Evolutionary conservation across 768 basidiomycete genomes (phyloP).

Genomic region (Plicaturopsis crispa): DNA sequence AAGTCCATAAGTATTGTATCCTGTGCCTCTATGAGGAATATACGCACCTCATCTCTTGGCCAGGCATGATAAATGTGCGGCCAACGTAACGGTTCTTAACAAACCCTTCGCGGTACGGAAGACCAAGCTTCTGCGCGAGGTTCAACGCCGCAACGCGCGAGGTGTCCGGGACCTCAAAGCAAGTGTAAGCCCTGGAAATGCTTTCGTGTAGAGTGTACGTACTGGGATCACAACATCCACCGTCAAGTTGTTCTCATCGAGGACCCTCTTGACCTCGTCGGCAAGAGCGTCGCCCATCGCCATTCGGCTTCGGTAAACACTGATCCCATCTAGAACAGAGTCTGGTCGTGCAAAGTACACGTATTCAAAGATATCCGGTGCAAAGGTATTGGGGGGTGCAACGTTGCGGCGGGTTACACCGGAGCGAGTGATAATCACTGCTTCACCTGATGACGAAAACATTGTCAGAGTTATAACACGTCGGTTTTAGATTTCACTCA

Average conservation of each 20-base stretch:
- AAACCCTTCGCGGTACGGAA: conserved; percentile 97
- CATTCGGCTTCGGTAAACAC: conserved; percentile 97
- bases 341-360: conserved; percentile 99
- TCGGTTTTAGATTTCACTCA: conserved; percentile 21
- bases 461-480: conserved; percentile 1
- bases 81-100: conserved; percentile 99
- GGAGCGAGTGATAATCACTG: conserved; percentile 86
- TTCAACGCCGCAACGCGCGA: conserved; percentile 94
- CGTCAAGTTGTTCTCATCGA: conserved; percentile 56
- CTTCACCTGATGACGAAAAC: conserved; percentile 58
- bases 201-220: conserved; percentile 14
- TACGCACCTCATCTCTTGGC: conserved; percentile 93
- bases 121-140: conserved; percentile 78
- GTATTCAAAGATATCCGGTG: conserved; percentile 98
- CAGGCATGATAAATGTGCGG: conserved; percentile 99
- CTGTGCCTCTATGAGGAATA: conserved; percentile 1
- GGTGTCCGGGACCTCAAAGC: conserved; percentile 81
- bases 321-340: conserved; percentile 94
- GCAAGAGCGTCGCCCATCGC: conserved; percentile 98
- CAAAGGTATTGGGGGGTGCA: conserved; percentile 63
- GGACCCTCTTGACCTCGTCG: conserved; percentile 70
- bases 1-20: background rate
- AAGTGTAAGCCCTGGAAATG: background rate
- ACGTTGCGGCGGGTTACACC: conserved; percentile 72
- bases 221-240: conserved; percentile 98